A percentile compares a stretch with the other conserved stretches of the same genome.
Evolutionary conservation across 495 filamentous ascomycete species (phyloP).

Genomic region (Tuber aestivum): DNA sequence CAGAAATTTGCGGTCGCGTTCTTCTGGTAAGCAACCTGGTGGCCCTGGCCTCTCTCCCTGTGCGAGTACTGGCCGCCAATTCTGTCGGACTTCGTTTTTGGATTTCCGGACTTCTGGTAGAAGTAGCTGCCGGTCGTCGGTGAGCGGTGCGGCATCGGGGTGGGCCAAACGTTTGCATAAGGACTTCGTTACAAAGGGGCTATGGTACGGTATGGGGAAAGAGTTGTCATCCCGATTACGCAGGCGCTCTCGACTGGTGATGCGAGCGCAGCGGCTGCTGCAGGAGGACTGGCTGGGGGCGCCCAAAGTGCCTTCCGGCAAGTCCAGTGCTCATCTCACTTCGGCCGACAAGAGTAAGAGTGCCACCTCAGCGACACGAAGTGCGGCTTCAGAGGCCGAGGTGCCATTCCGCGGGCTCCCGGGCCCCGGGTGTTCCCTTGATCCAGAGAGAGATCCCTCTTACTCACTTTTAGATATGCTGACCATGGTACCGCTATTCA

Average conservation of each 20-base stretch:
- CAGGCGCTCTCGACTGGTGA: conserved; percentile 60
- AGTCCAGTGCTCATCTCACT: conserved; percentile 60
- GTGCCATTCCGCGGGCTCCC: conserved; percentile 17
- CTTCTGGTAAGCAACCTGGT: conserved; percentile 57
- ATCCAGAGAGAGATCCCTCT: conserved; percentile 52
- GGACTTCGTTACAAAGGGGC: conserved; percentile 58
- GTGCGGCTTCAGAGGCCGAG: not conserved
- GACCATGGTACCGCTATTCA: not conserved
- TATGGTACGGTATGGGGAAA: too few relatives aligned
- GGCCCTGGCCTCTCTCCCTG: conserved; percentile 56
- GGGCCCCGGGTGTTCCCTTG: conserved; percentile 56
- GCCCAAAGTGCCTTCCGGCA: conserved; percentile 32
- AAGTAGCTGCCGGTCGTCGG: conserved; percentile 56
- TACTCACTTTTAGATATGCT: not conserved
- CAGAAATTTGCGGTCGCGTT: conserved; percentile 54
- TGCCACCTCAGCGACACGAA: not conserved
- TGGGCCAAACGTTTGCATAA: conserved; percentile 55
- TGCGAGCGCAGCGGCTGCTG: conserved; percentile 41
- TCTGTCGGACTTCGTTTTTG: conserved; percentile 53
- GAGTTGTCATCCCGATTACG: conserved; percentile 59
- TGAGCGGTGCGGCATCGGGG: conserved; percentile 54
- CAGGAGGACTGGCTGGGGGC: conserved; percentile 48
- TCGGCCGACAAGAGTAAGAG: conserved; percentile 54
- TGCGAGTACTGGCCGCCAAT: conserved; percentile 42
- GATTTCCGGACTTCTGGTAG: conserved; percentile 53